Base-by-base conservation (phyloP, 345 rosid genomes). In the Theobroma cacao region DNA sequence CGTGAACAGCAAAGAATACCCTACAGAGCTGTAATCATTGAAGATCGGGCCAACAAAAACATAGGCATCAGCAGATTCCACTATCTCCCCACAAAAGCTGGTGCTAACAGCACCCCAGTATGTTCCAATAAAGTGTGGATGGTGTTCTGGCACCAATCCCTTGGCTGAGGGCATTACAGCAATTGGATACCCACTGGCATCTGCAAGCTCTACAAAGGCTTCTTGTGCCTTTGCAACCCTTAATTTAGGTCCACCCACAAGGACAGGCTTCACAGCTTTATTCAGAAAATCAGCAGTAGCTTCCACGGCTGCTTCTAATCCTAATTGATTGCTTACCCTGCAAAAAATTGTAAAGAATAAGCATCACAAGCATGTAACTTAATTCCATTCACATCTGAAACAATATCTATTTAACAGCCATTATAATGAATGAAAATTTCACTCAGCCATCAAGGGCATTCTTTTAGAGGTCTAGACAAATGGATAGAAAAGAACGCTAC, bases 31-130 rank as follows among this genome's bases (percentile, higher is more conserved):
- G 74, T 91, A 90, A 77, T 89, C 95, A 24, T 91, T 89, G 83
- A 91, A 89, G 75, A 90, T 90, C 30, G 95, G 91, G n/a, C 95
- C 95, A 28, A 84, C 89, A 77, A 91, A 89, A 41, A 91, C 52
- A 75, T 91, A 91, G n/a, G 90, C 92, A 85, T 91, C 95, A 3
- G 95, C 90, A 14, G 95, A 91, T 81, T 91, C 95, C 76, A 91
- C 93, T 15, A 91, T 90, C 83, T 91, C 93, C 77, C 89, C 92
- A 0, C 85, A 82, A 80, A 89, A 88, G 84, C 82, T 76, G 18
- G 95, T 84, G 65, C 95, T 91, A 50, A 90, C 93, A 64, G 93
- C 93, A 55, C 95, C 95, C 95, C 95, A 91, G 47, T 89, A 91
- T 17, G 95, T 91, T 53, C 95, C 95, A 2, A 88, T 91, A 85